Base-by-base conservation (phyloP, 805 yeast genomes). In the Suhomyces sp. region DNA sequence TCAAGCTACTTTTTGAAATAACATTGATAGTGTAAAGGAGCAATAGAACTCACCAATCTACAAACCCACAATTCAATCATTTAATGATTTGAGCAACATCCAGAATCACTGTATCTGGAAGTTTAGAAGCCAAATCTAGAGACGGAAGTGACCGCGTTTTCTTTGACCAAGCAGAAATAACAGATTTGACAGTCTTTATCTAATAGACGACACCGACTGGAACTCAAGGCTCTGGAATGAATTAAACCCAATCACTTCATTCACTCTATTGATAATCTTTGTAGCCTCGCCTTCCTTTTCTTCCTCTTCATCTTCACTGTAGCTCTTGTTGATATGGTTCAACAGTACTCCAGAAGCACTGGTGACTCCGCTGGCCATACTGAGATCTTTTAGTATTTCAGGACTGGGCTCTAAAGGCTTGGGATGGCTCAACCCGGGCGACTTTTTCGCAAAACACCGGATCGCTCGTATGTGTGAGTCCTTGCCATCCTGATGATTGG, bases 401-500 rank as follows among this genome's bases (percentile, higher is more conserved):
- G 25, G 44, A 12, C 13, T 19, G 19, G 43, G 27, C n/a, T 22
- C 41, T 7, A 37, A 8, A 4, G 41, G 41, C 13, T 44, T 37
- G 13, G 27, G 9, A 2, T 6, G 22, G 29, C 44, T 17, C 40
- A 20, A 27, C 21, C 46, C 21, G 10, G 52, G 17, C 17, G 67
- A 48, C 52, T 72, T 73, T 50, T 69, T 73, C 3, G 78, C 78
- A 55, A 66, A 83, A 73, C 60, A 89, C 66, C 74, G 82, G 15
- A 92, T 75, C 0, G 91, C 86, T 45, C 99, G 70, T 9, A 94
- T 73, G 65, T 91, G 98, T 0, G 97, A 86, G 66, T 94, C 99
- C 63, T 93, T 94, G 44, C 99, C 99, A 63, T 89, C 91, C 63
- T 92, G 97, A 60, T 90, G 97, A 60, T 96, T 94, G 1, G 88